Evolutionary conservation across 495 filamentous ascomycete genomes (phyloP).

Genomic region (Glutinoglossum americanum): DNA sequence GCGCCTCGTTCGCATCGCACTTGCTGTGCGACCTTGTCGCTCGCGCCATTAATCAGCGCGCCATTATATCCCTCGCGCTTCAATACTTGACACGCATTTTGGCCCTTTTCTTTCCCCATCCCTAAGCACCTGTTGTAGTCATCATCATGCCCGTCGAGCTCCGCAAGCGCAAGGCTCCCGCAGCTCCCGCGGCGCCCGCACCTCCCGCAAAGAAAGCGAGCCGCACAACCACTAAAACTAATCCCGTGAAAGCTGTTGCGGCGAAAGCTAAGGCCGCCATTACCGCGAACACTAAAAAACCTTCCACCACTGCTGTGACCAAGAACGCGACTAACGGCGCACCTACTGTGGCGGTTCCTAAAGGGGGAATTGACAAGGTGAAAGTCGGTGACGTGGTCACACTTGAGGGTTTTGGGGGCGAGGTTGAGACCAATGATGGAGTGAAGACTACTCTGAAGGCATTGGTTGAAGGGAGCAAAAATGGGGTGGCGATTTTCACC

Average conservation of each 20-base stretch:
- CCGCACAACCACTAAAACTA: conserved; percentile 14
- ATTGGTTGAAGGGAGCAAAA: conserved; percentile 62
- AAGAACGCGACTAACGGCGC: conserved; percentile 2
- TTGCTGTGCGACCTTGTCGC: not conserved
- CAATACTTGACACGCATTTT: not conserved
- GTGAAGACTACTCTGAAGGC: conserved; percentile 49
- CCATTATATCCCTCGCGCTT: not conserved
- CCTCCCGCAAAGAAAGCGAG: conserved; percentile 32
- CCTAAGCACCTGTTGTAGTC: not conserved
- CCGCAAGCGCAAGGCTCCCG: conserved; percentile 51
- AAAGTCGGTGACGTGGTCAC: conserved; percentile 31
- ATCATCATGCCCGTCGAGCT: conserved; percentile 35
- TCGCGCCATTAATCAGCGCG: not conserved
- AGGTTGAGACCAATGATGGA: conserved; percentile 70
- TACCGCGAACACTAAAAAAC: conserved; percentile 1
- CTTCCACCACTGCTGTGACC: not conserved
- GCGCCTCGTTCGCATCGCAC: not conserved
- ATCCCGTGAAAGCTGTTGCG: conserved; percentile 15
- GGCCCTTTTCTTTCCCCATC: not conserved
- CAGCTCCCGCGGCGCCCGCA: conserved; percentile 28
- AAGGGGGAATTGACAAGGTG: not conserved
- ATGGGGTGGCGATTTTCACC: conserved; percentile 78
- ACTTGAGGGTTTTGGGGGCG: conserved; percentile 57
- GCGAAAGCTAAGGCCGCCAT: conserved; percentile 15
- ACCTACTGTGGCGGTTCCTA: not conserved